Evolutionary conservation across 345 rosid species (phyloP).

Genomic region (Hibiscus trionum): DNA sequence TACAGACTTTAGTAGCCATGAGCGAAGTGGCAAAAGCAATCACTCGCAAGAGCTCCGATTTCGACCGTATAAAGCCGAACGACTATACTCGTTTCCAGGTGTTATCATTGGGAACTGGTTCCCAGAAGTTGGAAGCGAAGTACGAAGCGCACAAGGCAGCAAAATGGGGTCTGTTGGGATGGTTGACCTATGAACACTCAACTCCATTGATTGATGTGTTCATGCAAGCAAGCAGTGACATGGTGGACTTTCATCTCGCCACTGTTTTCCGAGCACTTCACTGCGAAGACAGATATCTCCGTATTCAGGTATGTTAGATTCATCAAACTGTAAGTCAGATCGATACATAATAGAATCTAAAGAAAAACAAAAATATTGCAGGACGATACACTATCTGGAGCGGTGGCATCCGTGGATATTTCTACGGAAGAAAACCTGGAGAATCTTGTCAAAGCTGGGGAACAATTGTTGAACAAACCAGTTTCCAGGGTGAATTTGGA

Average conservation of each 20-base stretch:
- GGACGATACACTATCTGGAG: constrained; percentile 35
- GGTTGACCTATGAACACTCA: constrained; percentile 41
- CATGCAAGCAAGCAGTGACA: constrained; percentile 50
- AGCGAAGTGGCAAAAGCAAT: constrained; percentile 36
- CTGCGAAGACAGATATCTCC: constrained; percentile 25
- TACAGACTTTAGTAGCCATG: constrained; percentile 26
- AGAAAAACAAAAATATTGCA: not conserved
- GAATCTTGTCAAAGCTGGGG: constrained; percentile 36
- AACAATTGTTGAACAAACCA: constrained; percentile 42
- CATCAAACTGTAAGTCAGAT: not conserved
- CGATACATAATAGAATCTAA: not conserved
- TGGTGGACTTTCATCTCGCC: constrained; percentile 49
- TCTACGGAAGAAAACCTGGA: constrained; percentile 45
- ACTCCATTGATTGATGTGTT: constrained; percentile 50
- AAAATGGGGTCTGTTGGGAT: constrained; percentile 56
- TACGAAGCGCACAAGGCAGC: constrained; percentile 41
- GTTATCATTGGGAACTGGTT: constrained; percentile 55
- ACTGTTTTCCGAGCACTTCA: constrained; percentile 33
- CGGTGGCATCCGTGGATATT: constrained; percentile 36
- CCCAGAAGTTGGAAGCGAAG: constrained; percentile 28
- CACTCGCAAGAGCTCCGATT: constrained; percentile 10
- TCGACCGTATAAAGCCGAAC: constrained; percentile 19
- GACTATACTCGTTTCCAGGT: constrained; percentile 37
- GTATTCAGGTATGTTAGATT: constrained; percentile 34
- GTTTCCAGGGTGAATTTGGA: constrained; percentile 45